A percentile compares a stretch with the other conserved stretches of the same genome.
Evolutionary conservation across 2,329 filamentous ascomycete species (phyloP).

Genomic region (Daldinia sp.): DNA sequence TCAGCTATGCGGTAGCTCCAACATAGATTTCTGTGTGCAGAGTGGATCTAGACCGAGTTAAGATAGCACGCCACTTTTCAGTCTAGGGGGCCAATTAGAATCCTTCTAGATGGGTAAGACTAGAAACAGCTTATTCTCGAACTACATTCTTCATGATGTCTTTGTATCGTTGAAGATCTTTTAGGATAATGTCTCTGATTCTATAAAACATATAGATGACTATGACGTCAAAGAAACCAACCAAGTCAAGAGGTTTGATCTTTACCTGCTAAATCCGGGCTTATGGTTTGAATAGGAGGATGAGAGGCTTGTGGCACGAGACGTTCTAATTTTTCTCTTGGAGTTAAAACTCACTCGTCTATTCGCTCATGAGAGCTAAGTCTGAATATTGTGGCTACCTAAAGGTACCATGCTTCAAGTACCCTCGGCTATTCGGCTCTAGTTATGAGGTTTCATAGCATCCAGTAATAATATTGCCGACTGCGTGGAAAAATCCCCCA

Average conservation of each 20-base stretch:
- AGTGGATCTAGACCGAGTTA: neutral
- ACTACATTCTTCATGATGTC: slow-evolving; percentile 11
- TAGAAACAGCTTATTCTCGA: neutral
- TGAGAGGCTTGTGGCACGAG: neutral
- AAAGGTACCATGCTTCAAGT: neutral
- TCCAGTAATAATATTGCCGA: slow-evolving; percentile 29
- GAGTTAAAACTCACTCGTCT: neutral
- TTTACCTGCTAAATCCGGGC: slow-evolving; percentile 5
- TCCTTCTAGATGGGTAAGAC: slow-evolving; percentile 4
- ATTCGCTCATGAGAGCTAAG: neutral
- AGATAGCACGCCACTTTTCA: slow-evolving; percentile 2
- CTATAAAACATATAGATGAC: neutral
- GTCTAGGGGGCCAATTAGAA: slow-evolving; percentile 6
- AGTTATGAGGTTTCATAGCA: slow-evolving; percentile 4
- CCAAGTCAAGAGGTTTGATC: neutral
- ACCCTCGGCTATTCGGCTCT: slow-evolving; percentile 9
- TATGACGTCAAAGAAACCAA: slow-evolving; percentile 23
- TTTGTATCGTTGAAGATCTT: slow-evolving; percentile 6
- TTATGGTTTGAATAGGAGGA: neutral
- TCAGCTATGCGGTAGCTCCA: slow-evolving; percentile 1
- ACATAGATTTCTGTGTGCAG: slow-evolving; percentile 1
- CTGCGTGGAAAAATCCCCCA: slow-evolving; percentile 5
- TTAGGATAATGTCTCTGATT: slow-evolving; percentile 20
- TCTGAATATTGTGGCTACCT: slow-evolving; percentile 1
- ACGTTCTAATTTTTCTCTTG: slow-evolving; percentile 6